Evolutionary conservation across 2,329 filamentous ascomycete genomes (phyloP).

Genomic region (Lasiodiplodia theobromae): DNA sequence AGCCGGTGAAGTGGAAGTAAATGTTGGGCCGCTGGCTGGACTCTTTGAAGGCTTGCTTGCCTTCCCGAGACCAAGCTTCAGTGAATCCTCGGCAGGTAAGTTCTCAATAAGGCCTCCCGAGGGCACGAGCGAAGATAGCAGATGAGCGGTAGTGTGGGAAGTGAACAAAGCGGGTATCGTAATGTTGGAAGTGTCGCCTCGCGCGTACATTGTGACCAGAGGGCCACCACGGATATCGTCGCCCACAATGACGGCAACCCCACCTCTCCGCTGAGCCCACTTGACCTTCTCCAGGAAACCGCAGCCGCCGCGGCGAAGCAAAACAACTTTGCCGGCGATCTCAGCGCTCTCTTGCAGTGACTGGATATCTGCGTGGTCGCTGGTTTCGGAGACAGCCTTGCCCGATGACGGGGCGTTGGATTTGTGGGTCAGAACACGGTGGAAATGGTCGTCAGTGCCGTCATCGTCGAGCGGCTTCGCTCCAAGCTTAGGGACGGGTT

Average conservation of each 20-base stretch:
- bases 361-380: slow-evolving; percentile 82
- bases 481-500: not conserved
- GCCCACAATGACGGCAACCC: slow-evolving; percentile 88
- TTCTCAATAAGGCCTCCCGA: slow-evolving; percentile 67
- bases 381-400: slow-evolving; percentile 34
- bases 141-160: slow-evolving; percentile 89
- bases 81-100: slow-evolving; percentile 65
- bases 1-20: slow-evolving; percentile 38
- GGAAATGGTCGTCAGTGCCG: slow-evolving; percentile 85
- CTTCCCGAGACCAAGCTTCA: slow-evolving; percentile 32
- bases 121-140: slow-evolving; percentile 86
- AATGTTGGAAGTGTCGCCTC: slow-evolving; percentile 92
- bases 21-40: slow-evolving; percentile 34
- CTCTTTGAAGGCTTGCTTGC: slow-evolving; percentile 37
- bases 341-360: slow-evolving; percentile 90
- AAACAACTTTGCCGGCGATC: slow-evolving; percentile 89
- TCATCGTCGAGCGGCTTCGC: slow-evolving; percentile 58
- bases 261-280: slow-evolving; percentile 93
- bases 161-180: slow-evolving; percentile 96
- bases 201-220: slow-evolving; percentile 97
- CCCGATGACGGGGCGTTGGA: slow-evolving; percentile 34
- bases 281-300: slow-evolving; percentile 97
- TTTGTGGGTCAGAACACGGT: slow-evolving; percentile 59
- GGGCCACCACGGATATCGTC: slow-evolving; percentile 90
- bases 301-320: slow-evolving; percentile 91